A percentile compares a stretch with the other conserved stretches of the same genome.
Conservation (phyloP, 306 rosid genomes). For the Coriaria nepalensis region DNA sequence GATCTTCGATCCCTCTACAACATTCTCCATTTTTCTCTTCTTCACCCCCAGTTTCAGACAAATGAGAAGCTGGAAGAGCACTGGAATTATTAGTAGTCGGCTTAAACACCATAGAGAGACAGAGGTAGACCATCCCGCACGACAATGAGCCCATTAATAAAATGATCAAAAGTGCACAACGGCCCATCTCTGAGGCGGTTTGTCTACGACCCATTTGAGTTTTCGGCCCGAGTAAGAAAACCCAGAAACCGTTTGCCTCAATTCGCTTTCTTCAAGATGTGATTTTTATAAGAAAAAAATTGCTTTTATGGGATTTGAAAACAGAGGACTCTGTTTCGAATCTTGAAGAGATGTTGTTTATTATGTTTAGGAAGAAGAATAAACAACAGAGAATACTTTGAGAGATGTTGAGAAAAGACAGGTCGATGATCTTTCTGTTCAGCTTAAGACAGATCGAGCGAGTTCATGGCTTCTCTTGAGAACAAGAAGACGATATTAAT, state of each 20-base stretch:
- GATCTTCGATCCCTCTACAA: slow-evolving; percentile 60
- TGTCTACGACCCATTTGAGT: slow-evolving; percentile 62
- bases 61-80: slow-evolving; percentile 6
- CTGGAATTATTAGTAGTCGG: not conserved
- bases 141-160: slow-evolving; percentile 44
- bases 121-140: slow-evolving; percentile 38
- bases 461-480: too few species aligned
- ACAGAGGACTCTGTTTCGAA: too few species aligned
- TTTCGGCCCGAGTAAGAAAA: slow-evolving; percentile 3
- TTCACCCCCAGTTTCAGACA: slow-evolving; percentile 8
- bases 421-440: too few species aligned
- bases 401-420: too few species aligned
- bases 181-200: slow-evolving; percentile 36
- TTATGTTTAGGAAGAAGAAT: too few species aligned
- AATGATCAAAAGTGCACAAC: slow-evolving; percentile 29
- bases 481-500: too few species aligned
- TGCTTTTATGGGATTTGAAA: slow-evolving; percentile 1
- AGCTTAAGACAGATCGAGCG: too few species aligned
- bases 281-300: slow-evolving; percentile 8
- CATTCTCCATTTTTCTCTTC: slow-evolving; percentile 26
- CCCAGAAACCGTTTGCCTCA: slow-evolving; percentile 14
- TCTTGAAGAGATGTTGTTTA: too few species aligned
- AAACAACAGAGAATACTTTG: too few species aligned
- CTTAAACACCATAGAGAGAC: slow-evolving; percentile 15
- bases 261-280: slow-evolving; percentile 1